A percentile compares a stretch with the other conserved stretches of the same genome.
Conservation (phyloP, 2,329 filamentous ascomycete genomes). For the Arachnopeziza araneosa region DNA sequence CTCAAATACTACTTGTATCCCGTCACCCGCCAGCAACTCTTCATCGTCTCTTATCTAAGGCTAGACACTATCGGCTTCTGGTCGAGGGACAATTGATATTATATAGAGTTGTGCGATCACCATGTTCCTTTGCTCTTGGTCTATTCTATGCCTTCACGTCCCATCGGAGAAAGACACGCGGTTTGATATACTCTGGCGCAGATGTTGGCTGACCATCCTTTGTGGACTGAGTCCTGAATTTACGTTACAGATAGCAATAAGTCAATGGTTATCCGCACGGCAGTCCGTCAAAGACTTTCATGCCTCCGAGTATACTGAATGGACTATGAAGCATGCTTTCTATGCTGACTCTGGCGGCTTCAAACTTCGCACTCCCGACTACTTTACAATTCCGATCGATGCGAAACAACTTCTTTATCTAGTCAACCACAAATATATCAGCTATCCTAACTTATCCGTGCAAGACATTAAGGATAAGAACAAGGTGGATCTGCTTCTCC, state of each 20-base stretch:
- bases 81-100: slow-evolving; percentile 37
- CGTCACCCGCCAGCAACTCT: not conserved
- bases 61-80: slow-evolving; percentile 32
- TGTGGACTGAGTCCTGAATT: slow-evolving; percentile 35
- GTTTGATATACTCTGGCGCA: slow-evolving; percentile 27
- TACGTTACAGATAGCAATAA: slow-evolving; percentile 31
- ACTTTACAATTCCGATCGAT: slow-evolving; percentile 31
- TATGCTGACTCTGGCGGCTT: slow-evolving; percentile 39
- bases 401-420: slow-evolving; percentile 32
- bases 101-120: slow-evolving; percentile 36
- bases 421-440: slow-evolving; percentile 26
- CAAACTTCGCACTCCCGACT: slow-evolving; percentile 29
- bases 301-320: slow-evolving; percentile 18
- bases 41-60: slow-evolving; percentile 18
- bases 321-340: slow-evolving; percentile 38
- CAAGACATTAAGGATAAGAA: slow-evolving; percentile 29
- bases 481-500: slow-evolving; percentile 29
- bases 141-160: slow-evolving; percentile 35
- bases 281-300: slow-evolving; percentile 29
- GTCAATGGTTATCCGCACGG: slow-evolving; percentile 32
- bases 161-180: slow-evolving; percentile 20
- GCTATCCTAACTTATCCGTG: slow-evolving; percentile 23
- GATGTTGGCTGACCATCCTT: slow-evolving; percentile 32
- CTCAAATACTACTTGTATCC: not conserved
- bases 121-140: slow-evolving; percentile 38